These are phyloP conservation scores for Diplodia seriata DNA, from an alignment of 2,329 filamentous ascomycete genomes.

Conservation along the genomic window DNA sequence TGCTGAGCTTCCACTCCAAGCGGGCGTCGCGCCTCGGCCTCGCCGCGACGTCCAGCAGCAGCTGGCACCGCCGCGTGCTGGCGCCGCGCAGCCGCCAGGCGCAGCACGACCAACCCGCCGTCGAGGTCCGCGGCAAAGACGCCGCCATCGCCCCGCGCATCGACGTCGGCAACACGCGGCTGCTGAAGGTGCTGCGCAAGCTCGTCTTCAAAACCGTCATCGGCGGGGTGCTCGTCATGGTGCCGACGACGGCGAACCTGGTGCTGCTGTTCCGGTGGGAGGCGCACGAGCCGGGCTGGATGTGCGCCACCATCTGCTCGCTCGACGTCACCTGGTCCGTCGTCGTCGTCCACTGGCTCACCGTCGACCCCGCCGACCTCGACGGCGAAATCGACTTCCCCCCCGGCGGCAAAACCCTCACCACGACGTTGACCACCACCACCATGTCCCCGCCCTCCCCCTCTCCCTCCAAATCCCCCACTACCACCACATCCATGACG, in stretches of 20 bases:
- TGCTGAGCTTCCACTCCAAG: conserved; percentile 37
- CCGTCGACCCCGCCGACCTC: conserved; percentile 45
- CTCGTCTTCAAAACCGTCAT: conserved; percentile 42
- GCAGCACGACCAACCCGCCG: no score
- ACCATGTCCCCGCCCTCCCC: not conserved
- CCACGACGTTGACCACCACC: not conserved
- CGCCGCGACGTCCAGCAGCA: not conserved
- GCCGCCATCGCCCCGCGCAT: not conserved
- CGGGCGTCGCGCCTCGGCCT: not conserved
- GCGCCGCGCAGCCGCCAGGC: no score
- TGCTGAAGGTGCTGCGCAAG: conserved; percentile 34
- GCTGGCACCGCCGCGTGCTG: no score
- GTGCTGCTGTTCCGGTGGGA: conserved; percentile 41
- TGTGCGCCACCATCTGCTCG: conserved; percentile 51
- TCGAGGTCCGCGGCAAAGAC: not conserved
- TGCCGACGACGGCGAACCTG: conserved; percentile 51
- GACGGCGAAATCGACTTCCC: conserved; percentile 46
- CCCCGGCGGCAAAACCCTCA: conserved; percentile 32
- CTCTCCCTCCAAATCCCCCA: no score
- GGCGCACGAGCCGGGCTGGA: conserved; percentile 49
- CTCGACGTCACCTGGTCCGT: conserved; percentile 50
- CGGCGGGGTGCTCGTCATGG: conserved; percentile 48
- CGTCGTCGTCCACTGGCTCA: conserved; percentile 49
- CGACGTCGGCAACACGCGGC: not conserved
- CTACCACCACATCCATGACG: no score